Evolutionary conservation across 345 rosid species (phyloP), one percentile per base, ranked within the genome.

Genomic region (Moringa oleifera): DNA sequence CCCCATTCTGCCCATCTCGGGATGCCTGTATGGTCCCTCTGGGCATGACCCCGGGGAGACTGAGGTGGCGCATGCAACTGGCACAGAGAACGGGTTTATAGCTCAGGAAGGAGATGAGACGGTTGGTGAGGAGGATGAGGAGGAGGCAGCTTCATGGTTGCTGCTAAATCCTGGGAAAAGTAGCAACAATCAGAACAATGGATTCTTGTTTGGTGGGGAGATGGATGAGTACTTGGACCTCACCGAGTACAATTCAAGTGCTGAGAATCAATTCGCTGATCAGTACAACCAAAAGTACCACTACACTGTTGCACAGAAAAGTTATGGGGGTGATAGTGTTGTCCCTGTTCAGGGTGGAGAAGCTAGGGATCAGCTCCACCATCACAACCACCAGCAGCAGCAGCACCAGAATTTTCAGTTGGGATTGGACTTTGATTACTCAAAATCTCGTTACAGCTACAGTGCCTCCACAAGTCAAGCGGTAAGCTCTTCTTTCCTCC

Each of bases 81-180:
- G 56, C 23, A 63, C 61, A n/a, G 73, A 79, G 37, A 84, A 75
- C 17, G 71, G 73, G 2, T 71, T 67, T 58, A 20, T 71, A 57
- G 72, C 59, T 1, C 69, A 67, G 23, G 78, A 67, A 7, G 79
- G 62, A 19, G 79, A 71, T 18, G 81, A 71, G 11, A 53, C 68
- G 2, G 21, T 53, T 25, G 73, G 64, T 4, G 84, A 85, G 23
- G 92, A 80, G 18, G 94, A 83, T 8, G 92, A 85, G 47, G 77
- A 78, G 1, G 98, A 89, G 59, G 95, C 96, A 1, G 94, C 91
- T 55, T 85, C 94, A 0, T 93, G 98, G 98, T 46, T 91, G 57
- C 49, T 91, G 58, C 68, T 77, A 37, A 86, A 85, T 74, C 86
- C 81, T 5, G 86, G 69, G 41, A 86, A 77, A 65, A 72, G 59